These are phyloP conservation scores for Theileria sp. DNA, from an alignment of 169 alveolate species.

Conservation along the genomic window DNA sequence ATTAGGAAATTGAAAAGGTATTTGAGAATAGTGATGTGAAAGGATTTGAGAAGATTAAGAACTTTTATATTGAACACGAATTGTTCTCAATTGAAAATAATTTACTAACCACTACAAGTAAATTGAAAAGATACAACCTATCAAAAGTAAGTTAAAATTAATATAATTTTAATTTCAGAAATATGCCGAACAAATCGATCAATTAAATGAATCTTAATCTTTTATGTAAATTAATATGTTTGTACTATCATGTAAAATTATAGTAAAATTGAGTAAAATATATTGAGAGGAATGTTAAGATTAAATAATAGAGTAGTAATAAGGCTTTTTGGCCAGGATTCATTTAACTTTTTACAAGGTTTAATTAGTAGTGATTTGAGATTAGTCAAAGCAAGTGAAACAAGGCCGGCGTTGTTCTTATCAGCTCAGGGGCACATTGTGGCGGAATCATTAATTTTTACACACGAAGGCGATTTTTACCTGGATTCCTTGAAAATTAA, in stretches of 20 bases:
- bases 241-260: background rate
- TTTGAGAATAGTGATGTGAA: conserved; percentile 60
- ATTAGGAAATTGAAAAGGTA: conserved; percentile 24
- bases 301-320: conserved; percentile 59
- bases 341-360: conserved; percentile 73
- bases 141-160: background rate
- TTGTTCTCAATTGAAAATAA: conserved; percentile 86
- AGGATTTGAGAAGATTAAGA: conserved; percentile 79
- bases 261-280: background rate
- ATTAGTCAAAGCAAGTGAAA: conserved; percentile 27
- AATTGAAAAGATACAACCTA: conserved; percentile 83
- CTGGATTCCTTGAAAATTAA: conserved; percentile 35
- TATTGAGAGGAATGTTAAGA: conserved; percentile 24
- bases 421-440: conserved; percentile 70
- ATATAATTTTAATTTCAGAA: background rate
- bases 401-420: conserved; percentile 47
- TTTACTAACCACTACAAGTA: conserved; percentile 89
- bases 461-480: conserved; percentile 12
- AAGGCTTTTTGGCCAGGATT: conserved; percentile 65
- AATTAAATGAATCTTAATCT: background rate
- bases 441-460: conserved; percentile 65
- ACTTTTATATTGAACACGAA: conserved; percentile 78
- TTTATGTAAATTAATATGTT: background rate
- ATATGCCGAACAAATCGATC: background rate
- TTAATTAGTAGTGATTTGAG: conserved; percentile 65